Conservation (phyloP, 140 eudicot species). For the Artemisia princeps region DNA sequence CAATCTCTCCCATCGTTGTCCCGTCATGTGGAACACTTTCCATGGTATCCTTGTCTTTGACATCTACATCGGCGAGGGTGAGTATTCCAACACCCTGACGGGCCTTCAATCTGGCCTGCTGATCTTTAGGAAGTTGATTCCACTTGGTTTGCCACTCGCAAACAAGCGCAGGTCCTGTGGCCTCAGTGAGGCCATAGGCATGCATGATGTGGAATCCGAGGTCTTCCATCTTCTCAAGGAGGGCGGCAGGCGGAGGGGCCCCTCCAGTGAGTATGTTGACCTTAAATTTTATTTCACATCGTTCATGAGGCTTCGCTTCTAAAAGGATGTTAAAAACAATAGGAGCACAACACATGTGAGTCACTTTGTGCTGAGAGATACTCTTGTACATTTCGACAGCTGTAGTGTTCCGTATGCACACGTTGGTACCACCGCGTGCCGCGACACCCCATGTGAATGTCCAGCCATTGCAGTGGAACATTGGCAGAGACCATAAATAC, state of each 20-base stretch:
- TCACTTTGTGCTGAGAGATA: conserved; percentile 53
- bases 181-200: conserved; percentile 82
- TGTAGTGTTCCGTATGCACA: conserved; percentile 66
- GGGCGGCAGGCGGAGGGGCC: conserved; percentile 74
- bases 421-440: conserved; percentile 82
- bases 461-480: conserved; percentile 95
- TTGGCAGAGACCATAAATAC: conserved; percentile 82
- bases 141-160: conserved; percentile 76
- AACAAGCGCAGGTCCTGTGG: conserved; percentile 76
- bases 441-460: conserved; percentile 90
- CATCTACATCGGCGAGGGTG: conserved; percentile 61
- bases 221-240: conserved; percentile 47
- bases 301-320: conserved; percentile 60
- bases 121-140: conserved; percentile 37
- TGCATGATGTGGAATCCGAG: conserved; percentile 70
- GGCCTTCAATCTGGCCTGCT: conserved; percentile 45
- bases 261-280: conserved; percentile 77
- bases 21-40: conserved; percentile 60
- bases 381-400: conserved; percentile 48
- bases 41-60: conserved; percentile 51
- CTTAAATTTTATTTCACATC: conserved; percentile 23
- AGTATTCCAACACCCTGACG: conserved; percentile 69
- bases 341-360: conserved; percentile 91
- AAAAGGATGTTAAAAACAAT: conserved; percentile 55
- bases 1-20: conserved; percentile 61